Evolutionary conservation across 805 yeast species (phyloP).

Genomic region (Hanseniaspora nectarophila): DNA sequence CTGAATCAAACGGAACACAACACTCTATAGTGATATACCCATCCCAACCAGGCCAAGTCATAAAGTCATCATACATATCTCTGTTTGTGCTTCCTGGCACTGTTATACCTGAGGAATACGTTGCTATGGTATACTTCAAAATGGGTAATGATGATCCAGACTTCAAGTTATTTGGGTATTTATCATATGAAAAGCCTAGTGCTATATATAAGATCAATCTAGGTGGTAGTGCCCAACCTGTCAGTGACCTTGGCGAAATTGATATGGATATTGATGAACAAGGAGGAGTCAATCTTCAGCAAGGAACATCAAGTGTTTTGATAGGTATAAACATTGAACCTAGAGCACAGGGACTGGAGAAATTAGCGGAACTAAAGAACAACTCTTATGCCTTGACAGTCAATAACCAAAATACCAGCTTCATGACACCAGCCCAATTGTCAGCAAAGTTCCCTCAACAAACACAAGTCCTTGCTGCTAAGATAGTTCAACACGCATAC

Average conservation of each 20-base stretch:
- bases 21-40: constrained; percentile 29
- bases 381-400: constrained; percentile 20
- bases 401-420: background rate
- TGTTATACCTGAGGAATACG: constrained; percentile 52
- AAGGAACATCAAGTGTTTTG: constrained; percentile 29
- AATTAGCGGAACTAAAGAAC: constrained; percentile 36
- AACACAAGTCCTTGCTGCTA: constrained; percentile 62
- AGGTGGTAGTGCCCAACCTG: constrained; percentile 21
- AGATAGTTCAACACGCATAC: constrained; percentile 84
- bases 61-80: constrained; percentile 51
- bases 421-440: constrained; percentile 24
- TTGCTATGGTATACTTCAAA: constrained; percentile 84
- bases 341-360: constrained; percentile 48
- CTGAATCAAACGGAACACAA: constrained; percentile 30
- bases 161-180: constrained; percentile 55
- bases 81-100: constrained; percentile 77
- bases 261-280: constrained; percentile 43
- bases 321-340: constrained; percentile 93
- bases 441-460: constrained; percentile 31
- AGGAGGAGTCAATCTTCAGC: constrained; percentile 25
- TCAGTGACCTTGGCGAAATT: constrained; percentile 42
- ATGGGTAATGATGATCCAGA: constrained; percentile 43
- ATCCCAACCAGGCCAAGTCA: constrained; percentile 26
- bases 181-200: constrained; percentile 61
- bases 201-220: constrained; percentile 74